phyloP scores from a whole-genome alignment of 192 early-diverging fungal species.

The Coemansia sp. region DNA sequence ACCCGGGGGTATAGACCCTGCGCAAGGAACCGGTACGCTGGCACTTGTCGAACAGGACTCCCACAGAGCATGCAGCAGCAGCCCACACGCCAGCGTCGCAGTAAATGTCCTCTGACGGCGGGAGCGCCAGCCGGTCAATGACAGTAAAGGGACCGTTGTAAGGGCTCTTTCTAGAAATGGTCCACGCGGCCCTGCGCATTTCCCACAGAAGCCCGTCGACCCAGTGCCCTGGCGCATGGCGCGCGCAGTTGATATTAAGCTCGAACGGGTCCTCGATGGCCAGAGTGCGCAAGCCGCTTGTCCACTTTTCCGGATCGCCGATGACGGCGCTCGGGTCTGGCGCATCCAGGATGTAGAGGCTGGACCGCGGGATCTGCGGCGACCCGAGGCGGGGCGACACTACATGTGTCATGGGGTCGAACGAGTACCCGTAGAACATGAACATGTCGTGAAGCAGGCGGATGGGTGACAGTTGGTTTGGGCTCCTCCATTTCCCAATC shows the following conservation, averaged over 20 bases:
- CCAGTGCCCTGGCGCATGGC: constrained; percentile 43
- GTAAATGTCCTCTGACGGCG: constrained; percentile 17
- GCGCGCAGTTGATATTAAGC: constrained; percentile 31
- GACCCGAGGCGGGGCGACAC: constrained; percentile 38
- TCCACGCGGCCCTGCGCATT: constrained; percentile 45
- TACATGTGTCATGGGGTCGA: constrained; percentile 24
- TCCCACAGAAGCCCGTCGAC: constrained; percentile 46
- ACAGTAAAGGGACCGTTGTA: neutral
- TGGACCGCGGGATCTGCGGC: constrained; percentile 19
- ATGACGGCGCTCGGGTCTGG: constrained; percentile 2
- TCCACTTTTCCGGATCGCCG: constrained; percentile 2
- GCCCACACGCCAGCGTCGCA: constrained; percentile 36
- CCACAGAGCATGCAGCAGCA: neutral
- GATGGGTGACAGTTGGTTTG: constrained; percentile 17
- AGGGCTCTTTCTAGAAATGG: constrained; percentile 6
- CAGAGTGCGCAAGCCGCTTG: constrained; percentile 14
- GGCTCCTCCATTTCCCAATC: constrained; percentile 19
- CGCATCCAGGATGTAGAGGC: constrained; percentile 19
- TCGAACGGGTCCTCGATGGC: constrained; percentile 52
- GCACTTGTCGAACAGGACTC: neutral
- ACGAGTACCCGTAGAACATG: constrained; percentile 29
- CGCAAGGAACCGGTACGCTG: neutral
- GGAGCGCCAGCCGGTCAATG: constrained; percentile 21
- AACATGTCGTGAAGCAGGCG: constrained; percentile 32
- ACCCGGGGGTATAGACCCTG: neutral